These are phyloP conservation scores for Epichloe coenophiala DNA, from an alignment of 2,329 filamentous ascomycete genomes.

Conservation along the genomic window DNA sequence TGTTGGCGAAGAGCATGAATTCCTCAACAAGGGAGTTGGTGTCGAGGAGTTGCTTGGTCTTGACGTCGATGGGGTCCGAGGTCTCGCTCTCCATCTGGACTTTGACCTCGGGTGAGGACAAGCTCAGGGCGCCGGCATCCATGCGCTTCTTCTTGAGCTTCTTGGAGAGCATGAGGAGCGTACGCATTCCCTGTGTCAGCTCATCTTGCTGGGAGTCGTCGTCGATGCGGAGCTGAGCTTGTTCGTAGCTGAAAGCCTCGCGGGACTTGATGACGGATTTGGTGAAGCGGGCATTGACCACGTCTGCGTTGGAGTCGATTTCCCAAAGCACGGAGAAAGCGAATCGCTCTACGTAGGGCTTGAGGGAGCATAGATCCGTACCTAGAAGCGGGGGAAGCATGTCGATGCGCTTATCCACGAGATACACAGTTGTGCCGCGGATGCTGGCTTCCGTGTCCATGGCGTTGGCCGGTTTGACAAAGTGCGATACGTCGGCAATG, in stretches of 20 bases:
- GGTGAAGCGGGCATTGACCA: constrained; percentile 76
- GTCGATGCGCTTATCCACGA: constrained; percentile 98
- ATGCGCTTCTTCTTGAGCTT: constrained; percentile 90
- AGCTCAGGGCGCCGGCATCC: constrained; percentile 86
- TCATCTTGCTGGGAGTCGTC: constrained; percentile 79
- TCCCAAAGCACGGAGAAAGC: constrained; percentile 86
- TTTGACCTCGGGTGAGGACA: constrained; percentile 95
- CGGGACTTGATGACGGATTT: constrained; percentile 96
- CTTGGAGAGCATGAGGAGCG: constrained; percentile 75
- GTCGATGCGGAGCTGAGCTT: constrained; percentile 88
- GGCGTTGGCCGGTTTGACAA: constrained; percentile 90
- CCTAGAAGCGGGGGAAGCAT: constrained; percentile 98
- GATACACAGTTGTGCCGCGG: constrained; percentile 89
- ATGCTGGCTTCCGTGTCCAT: constrained; percentile 95
- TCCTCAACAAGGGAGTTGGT: constrained; percentile 98
- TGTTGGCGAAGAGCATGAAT: constrained; percentile 98
- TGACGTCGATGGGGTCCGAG: constrained; percentile 88
- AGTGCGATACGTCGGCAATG: constrained; percentile 98
- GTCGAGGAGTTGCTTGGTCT: constrained; percentile 85
- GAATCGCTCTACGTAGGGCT: constrained; percentile 92
- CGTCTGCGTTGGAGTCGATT: constrained; percentile 69
- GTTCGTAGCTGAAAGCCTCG: constrained; percentile 95
- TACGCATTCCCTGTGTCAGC: constrained; percentile 78
- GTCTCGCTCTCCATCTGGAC: constrained; percentile 93
- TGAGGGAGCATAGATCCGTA: constrained; percentile 90